A percentile compares a stretch with the other conserved stretches of the same genome.
phyloP scores from a whole-genome alignment of 331 rosid genomes.

The Malus hybrid region DNA sequence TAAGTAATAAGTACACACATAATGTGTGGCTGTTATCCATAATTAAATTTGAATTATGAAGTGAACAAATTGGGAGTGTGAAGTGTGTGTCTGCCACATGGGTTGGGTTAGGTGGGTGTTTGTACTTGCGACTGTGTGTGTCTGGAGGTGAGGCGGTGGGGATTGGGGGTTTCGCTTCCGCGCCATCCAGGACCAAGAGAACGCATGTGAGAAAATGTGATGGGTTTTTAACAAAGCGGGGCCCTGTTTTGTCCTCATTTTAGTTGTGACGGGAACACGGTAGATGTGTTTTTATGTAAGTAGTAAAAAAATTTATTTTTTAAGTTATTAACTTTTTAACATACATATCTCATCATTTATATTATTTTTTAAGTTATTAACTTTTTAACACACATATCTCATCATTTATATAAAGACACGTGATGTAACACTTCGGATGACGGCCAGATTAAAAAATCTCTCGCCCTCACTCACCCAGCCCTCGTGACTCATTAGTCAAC shows the following conservation, averaged over 20 bases:
- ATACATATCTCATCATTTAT: too few species aligned
- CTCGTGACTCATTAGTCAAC: not conserved
- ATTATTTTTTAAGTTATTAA: too few species aligned
- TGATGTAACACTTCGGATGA: too few species aligned
- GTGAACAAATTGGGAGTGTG: not conserved
- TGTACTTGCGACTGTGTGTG: not conserved
- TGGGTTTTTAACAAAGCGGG: not conserved
- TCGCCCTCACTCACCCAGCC: not conserved
- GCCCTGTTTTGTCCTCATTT: not conserved
- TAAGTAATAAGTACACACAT: not conserved
- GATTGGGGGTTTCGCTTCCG: not conserved
- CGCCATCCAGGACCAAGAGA: not conserved
- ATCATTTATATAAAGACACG: too few species aligned
- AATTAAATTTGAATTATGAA: not conserved
- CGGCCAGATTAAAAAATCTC: too few species aligned
- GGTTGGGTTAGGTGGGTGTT: not conserved
- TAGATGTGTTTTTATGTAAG: too few species aligned
- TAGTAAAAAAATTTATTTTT: too few species aligned
- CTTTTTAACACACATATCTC: too few species aligned
- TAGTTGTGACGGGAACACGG: too few species aligned
- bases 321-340: too few species aligned
- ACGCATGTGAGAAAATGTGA: not conserved
- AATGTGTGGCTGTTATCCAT: constrained; percentile 26
- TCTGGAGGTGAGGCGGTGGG: not conserved
- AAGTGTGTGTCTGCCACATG: constrained; percentile 48